Evolutionary conservation across 2,329 filamentous ascomycete genomes (phyloP).

Genomic region (Drechslerella stenobrocha): DNA sequence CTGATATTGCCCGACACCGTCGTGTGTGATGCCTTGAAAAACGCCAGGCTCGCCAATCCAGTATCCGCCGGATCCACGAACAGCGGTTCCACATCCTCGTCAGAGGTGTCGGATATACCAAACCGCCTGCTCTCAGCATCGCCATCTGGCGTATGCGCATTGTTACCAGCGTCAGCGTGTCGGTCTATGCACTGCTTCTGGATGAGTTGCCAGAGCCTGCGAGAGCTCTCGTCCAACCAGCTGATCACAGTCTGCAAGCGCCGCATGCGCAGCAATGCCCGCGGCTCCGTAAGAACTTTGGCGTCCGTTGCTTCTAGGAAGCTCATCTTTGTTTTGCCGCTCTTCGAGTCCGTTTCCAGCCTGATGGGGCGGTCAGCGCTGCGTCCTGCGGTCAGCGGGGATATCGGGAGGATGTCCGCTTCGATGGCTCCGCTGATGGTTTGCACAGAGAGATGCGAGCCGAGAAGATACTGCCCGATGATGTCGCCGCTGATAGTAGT

Average conservation of each 20-base stretch:
- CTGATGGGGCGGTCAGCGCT: conserved; percentile 19
- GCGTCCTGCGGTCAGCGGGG: conserved; percentile 20
- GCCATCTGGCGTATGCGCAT: too few relatives aligned
- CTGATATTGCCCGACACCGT: conserved; percentile 29
- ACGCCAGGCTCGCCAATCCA: conserved; percentile 23
- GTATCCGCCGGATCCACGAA: conserved; percentile 27
- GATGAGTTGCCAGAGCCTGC: conserved; percentile 24
- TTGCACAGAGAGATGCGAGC: conserved; percentile 32
- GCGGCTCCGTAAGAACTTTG: conserved; percentile 42
- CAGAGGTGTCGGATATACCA: conserved; percentile 16
- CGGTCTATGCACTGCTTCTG: conserved; percentile 33
- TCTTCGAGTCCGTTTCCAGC: conserved; percentile 36
- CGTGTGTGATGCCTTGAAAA: conserved; percentile 30
- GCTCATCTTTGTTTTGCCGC: conserved; percentile 26
- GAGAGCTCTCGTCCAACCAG: conserved; percentile 34
- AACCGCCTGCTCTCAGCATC: conserved; percentile 12
- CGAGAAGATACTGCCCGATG: conserved; percentile 44
- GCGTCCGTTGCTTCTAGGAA: conserved; percentile 39
- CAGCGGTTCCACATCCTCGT: conserved; percentile 14
- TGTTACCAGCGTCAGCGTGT: not conserved
- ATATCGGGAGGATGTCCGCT: conserved; percentile 45
- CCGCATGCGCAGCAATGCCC: conserved; percentile 29
- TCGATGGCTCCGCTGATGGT: conserved; percentile 45
- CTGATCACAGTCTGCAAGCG: conserved; percentile 27
- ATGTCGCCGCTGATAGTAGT: conserved; percentile 33